Evolutionary conservation across 495 filamentous ascomycete genomes (phyloP), one percentile per base, ranked within the genome.

Genomic region (Talaromyces wortmannii): DNA sequence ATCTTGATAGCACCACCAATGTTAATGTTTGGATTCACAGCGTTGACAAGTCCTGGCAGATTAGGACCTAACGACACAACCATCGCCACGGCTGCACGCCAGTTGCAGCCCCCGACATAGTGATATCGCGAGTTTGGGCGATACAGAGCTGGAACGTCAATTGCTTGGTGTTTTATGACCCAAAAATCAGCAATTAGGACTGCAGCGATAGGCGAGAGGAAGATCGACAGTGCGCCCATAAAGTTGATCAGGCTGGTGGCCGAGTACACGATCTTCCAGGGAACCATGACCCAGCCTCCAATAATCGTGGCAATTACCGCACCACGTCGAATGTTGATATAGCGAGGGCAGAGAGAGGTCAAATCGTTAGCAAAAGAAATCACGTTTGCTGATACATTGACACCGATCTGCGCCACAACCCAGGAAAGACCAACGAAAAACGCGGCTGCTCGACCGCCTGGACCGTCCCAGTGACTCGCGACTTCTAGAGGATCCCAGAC

Each of bases 221-320:
- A 55, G 6, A 57, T 59, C 2, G 67, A 62, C 51, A 75, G 71
- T 8, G 67, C 73, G 13, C 57, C 60, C 71, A 86, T 78, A 66
- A 86, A 86, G 23, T 73, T 74, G 12, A 86, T 74, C 61, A 86
- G 77, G 1, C 69, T 77, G 18, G 66, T 61, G 13, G 83, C 83
- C 13, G 76, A 80, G 44, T 68, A 74, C n/a, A 85, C 61, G 48
- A 85, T 85, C 63, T 84, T 85, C 83, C 82, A 85, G 2, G 81
- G 83, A 0, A 83, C 79, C 8, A 82, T 68, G 17, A 73, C 79
- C 80, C 81, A 83, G 53, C 74, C 71, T 7, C 67, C 72, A 46
- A 83, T 60, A 44, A 82, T 60, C 5, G 78, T 76, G 23, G 76
- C 75, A 55, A 84, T 67, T 23, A 84, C 61, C 42, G 74, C 77